These are phyloP conservation scores for Aspergillus sp. DNA, from an alignment of 2,329 filamentous ascomycete species.

Conservation along the genomic window DNA sequence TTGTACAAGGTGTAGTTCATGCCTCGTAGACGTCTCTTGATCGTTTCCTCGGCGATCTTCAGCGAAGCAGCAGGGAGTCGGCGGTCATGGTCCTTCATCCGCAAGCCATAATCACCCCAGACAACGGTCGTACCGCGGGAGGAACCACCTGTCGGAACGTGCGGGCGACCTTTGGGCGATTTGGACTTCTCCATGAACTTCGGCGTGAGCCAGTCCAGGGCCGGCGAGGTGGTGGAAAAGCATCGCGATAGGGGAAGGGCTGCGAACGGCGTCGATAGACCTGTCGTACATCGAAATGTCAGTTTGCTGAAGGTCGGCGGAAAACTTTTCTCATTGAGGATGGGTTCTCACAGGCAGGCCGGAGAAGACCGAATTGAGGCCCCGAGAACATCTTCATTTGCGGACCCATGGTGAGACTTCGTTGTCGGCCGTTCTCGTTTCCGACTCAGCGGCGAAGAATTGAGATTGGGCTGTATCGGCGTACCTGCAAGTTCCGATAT, in stretches of 20 bases:
- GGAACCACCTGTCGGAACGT: slow-evolving; percentile 86
- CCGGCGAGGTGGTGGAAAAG: slow-evolving; percentile 68
- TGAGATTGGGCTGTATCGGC: slow-evolving; percentile 19
- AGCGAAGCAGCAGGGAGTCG: slow-evolving; percentile 83
- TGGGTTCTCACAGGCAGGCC: slow-evolving; percentile 31
- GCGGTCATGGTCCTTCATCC: slow-evolving; percentile 90
- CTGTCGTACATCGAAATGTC: slow-evolving; percentile 19
- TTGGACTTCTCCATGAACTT: slow-evolving; percentile 78
- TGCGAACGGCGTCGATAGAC: slow-evolving; percentile 25
- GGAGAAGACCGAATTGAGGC: slow-evolving; percentile 31
- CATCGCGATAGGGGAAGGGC: slow-evolving; percentile 50
- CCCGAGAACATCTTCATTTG: slow-evolving; percentile 35
- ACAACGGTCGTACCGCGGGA: slow-evolving; percentile 90
- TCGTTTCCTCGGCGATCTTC: slow-evolving; percentile 89
- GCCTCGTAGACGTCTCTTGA: slow-evolving; percentile 81
- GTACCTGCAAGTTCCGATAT: slow-evolving; percentile 18
- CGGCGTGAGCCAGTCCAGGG: slow-evolving; percentile 76
- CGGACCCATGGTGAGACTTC: slow-evolving; percentile 30
- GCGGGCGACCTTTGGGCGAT: slow-evolving; percentile 80
- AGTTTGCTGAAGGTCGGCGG: slow-evolving; percentile 9
- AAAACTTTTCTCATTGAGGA: slow-evolving; percentile 8
- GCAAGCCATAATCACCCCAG: slow-evolving; percentile 93
- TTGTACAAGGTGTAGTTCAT: slow-evolving; percentile 92
- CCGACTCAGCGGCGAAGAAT: slow-evolving; percentile 6
- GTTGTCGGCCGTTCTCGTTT: slow-evolving; percentile 6